A percentile compares a stretch with the other conserved stretches of the same genome.
phyloP scores from a whole-genome alignment of 2,329 filamentous ascomycete species.

The Akanthomyces uredinophilus region DNA sequence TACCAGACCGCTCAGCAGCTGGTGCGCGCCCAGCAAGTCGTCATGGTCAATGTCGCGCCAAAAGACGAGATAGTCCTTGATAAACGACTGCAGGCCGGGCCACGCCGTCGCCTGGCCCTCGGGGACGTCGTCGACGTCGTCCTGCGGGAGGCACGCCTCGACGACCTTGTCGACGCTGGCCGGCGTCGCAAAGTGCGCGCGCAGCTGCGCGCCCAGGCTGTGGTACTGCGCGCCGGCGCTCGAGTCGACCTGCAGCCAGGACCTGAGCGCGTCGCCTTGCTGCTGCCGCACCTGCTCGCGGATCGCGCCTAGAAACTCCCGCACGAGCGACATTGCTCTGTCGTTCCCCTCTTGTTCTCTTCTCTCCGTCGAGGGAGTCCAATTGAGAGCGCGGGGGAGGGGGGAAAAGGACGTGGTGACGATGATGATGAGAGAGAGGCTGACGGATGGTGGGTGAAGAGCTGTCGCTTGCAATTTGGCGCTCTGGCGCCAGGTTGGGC shows the following conservation, averaged over 20 bases:
- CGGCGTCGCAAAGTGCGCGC: constrained; percentile 43
- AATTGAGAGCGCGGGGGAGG: no score
- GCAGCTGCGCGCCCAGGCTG: constrained; percentile 63
- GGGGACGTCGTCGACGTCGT: constrained; percentile 48
- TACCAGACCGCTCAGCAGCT: constrained; percentile 66
- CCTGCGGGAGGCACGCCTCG: constrained; percentile 58
- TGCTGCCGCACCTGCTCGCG: constrained; percentile 50
- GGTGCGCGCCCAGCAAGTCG: constrained; percentile 70
- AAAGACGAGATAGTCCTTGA: constrained; percentile 76
- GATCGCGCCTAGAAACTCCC: constrained; percentile 64
- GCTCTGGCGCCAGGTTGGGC: no score
- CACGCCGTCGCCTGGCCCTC: constrained; percentile 64
- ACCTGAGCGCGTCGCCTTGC: constrained; percentile 60
- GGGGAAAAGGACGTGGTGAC: no score
- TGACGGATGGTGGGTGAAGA: background rate
- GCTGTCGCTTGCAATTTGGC: background rate
- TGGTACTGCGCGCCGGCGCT: constrained; percentile 62
- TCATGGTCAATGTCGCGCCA: constrained; percentile 74
- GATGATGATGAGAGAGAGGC: no score
- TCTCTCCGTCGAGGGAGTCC: no score
- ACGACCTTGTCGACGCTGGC: constrained; percentile 59
- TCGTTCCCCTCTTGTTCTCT: background rate
- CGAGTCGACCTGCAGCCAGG: constrained; percentile 71
- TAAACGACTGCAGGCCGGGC: constrained; percentile 72
- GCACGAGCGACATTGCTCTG: constrained; percentile 55